A percentile compares a stretch with the other conserved stretches of the same genome.
These are phyloP conservation scores for Vitis amurensis DNA, from an alignment of 164 flowering plant species.

Conservation along the genomic window DNA sequence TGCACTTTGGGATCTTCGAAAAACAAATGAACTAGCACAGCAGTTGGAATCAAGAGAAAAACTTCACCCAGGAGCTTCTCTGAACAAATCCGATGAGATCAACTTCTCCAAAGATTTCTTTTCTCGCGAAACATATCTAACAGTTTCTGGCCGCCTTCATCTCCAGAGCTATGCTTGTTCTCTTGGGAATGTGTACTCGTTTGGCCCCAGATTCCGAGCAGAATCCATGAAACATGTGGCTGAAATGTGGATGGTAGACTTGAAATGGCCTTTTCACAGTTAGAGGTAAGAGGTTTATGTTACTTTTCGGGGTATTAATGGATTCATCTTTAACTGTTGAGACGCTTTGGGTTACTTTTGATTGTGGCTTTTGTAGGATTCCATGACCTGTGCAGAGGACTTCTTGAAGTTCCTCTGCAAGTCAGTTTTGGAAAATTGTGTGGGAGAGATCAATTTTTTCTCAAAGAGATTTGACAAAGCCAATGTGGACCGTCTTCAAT, in stretches of 20 bases:
- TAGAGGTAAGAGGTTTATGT: slow-evolving; percentile 52
- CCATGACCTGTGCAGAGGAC: slow-evolving; percentile 69
- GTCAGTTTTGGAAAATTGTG: slow-evolving; percentile 61
- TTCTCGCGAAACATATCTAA: slow-evolving; percentile 43
- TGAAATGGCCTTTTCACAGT: slow-evolving; percentile 80
- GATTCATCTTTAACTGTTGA: no score
- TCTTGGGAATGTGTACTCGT: slow-evolving; percentile 83
- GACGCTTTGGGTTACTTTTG: no score
- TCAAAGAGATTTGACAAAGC: slow-evolving; percentile 52
- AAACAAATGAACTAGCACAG: slow-evolving; percentile 56
- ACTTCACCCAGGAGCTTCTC: slow-evolving; percentile 17
- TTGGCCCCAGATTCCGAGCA: slow-evolving; percentile 86
- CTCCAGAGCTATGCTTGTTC: slow-evolving; percentile 88
- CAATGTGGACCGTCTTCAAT: slow-evolving; percentile 44
- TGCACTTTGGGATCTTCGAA: slow-evolving; percentile 70
- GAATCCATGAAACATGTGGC: slow-evolving; percentile 50
- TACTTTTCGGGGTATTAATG: background rate
- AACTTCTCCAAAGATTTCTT: slow-evolving; percentile 56
- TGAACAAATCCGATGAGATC: slow-evolving; percentile 19
- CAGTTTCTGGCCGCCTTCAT: slow-evolving; percentile 70
- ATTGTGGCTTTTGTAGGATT: slow-evolving; percentile 48
- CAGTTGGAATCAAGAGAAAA: slow-evolving; percentile 65
- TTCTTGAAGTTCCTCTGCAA: slow-evolving; percentile 71
- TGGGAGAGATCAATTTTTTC: slow-evolving; percentile 61
- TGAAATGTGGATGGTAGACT: slow-evolving; percentile 82